A percentile compares a stretch with the other conserved stretches of the same genome.
Conservation (phyloP, 2,329 filamentous ascomycete genomes). For the Penicillium sclerotigenum region DNA sequence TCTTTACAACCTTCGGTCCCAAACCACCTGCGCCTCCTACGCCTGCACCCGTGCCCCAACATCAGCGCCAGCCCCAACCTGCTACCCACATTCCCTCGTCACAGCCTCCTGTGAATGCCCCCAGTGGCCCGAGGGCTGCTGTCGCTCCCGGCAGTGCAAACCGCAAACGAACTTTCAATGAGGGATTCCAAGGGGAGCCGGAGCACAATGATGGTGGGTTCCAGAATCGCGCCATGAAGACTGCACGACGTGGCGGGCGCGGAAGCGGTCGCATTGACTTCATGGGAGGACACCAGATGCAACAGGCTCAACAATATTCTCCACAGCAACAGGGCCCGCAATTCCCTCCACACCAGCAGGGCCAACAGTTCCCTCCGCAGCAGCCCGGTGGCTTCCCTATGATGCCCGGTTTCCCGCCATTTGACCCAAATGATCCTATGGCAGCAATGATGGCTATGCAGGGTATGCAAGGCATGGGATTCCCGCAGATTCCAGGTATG, state of each 20-base stretch:
- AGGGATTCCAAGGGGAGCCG: slow-evolving; percentile 47
- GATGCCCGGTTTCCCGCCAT: slow-evolving; percentile 49
- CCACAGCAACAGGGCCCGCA: slow-evolving; percentile 23
- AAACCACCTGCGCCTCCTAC: slow-evolving; percentile 36
- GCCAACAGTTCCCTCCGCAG: slow-evolving; percentile 28
- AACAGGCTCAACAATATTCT: slow-evolving; percentile 29
- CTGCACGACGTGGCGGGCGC: slow-evolving; percentile 37
- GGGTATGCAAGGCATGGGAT: slow-evolving; percentile 52
- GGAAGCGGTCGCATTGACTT: slow-evolving; percentile 46
- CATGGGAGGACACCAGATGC: slow-evolving; percentile 30
- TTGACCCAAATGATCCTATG: slow-evolving; percentile 57
- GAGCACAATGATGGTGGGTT: slow-evolving; percentile 42
- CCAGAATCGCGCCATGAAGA: slow-evolving; percentile 50
- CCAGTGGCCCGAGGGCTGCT: slow-evolving; percentile 22
- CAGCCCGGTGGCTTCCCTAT: slow-evolving; percentile 34
- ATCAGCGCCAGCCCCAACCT: slow-evolving; percentile 20
- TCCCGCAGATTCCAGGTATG: slow-evolving; percentile 50
- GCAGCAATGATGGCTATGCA: slow-evolving; percentile 53
- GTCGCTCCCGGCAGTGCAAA: slow-evolving; percentile 29
- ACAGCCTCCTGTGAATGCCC: slow-evolving; percentile 23
- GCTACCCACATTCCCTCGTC: slow-evolving; percentile 18
- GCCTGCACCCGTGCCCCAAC: slow-evolving; percentile 22
- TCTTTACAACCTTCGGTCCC: slow-evolving; percentile 51
- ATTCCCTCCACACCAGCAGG: slow-evolving; percentile 26
- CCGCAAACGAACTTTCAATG: slow-evolving; percentile 54